phyloP scores from a whole-genome alignment of 106 monocot species.

The Platanthera zijinensis region DNA sequence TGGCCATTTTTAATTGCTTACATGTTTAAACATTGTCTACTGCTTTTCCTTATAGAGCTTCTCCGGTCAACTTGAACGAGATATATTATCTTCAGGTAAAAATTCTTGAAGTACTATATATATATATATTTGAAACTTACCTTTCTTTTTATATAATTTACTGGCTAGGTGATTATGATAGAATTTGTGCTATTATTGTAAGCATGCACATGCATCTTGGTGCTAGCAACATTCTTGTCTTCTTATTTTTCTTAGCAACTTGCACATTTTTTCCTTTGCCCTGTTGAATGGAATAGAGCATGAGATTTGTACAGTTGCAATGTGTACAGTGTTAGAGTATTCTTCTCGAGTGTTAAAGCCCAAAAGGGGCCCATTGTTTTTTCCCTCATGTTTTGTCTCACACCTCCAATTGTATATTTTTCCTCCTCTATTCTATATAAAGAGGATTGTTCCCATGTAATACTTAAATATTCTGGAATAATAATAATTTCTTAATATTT shows the following conservation, averaged over 20 bases:
- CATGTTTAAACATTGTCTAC: not conserved
- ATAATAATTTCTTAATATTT: no score
- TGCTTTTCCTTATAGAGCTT: slow-evolving; percentile 41
- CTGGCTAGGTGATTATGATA: slow-evolving; percentile 4
- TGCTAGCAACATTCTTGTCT: not conserved
- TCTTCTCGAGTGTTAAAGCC: no score
- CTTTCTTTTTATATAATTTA: not conserved
- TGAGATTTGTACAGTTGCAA: no score
- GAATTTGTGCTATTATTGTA: not conserved
- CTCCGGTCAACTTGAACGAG: slow-evolving; percentile 79
- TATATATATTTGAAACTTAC: not conserved
- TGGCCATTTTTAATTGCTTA: not conserved
- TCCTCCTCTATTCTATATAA: no score
- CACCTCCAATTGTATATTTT: no score
- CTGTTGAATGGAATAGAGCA: not conserved
- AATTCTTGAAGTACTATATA: not conserved
- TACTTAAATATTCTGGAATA: no score
- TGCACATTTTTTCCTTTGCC: not conserved
- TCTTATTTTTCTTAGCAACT: not conserved
- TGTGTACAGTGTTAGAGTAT: no score
- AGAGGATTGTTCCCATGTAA: no score
- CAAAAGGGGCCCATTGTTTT: no score
- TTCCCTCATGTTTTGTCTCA: no score
- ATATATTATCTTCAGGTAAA: slow-evolving; percentile 85
- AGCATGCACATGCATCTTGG: not conserved